A percentile compares a stretch with the other conserved stretches of the same genome.
Evolutionary conservation across 2,329 filamentous ascomycete species (phyloP).

Genomic region (Talaromyces funiculosus): DNA sequence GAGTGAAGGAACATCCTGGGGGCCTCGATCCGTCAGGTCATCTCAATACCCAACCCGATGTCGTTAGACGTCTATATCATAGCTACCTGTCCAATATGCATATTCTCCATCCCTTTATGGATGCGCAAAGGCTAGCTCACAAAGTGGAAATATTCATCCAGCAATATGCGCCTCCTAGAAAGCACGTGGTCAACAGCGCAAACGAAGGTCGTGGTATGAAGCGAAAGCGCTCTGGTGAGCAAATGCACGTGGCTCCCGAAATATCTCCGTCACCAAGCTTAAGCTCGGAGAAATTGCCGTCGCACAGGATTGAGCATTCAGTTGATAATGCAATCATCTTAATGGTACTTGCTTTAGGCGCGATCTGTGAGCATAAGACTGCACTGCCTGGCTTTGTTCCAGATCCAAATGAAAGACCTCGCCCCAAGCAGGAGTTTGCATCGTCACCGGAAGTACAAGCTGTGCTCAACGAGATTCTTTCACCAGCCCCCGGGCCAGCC

Average conservation of each 20-base stretch:
- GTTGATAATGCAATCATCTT: conserved; percentile 77
- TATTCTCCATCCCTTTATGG: conserved; percentile 59
- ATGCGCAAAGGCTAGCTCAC: conserved; percentile 46
- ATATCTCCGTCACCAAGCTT: conserved; percentile 19
- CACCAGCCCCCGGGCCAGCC: conserved; percentile 15
- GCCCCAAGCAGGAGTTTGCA: background rate
- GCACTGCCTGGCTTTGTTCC: conserved; percentile 50
- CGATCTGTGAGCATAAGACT: conserved; percentile 59
- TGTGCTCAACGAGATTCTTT: conserved; percentile 20
- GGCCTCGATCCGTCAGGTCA: conserved; percentile 48
- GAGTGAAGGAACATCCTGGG: conserved; percentile 33
- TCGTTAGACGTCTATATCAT: conserved; percentile 46
- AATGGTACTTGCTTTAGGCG: conserved; percentile 77
- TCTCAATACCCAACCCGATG: conserved; percentile 49
- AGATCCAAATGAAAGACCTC: conserved; percentile 19
- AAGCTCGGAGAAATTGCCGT: conserved; percentile 12
- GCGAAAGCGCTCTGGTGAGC: conserved; percentile 35
- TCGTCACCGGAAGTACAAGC: conserved; percentile 19
- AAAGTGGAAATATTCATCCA: conserved; percentile 50
- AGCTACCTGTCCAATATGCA: conserved; percentile 58
- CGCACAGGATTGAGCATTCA: conserved; percentile 48
- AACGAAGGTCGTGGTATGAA: conserved; percentile 27
- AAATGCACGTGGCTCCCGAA: conserved; percentile 22
- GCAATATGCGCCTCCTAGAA: conserved; percentile 38
- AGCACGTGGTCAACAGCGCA: conserved; percentile 14